Conservation (phyloP, 2,329 filamentous ascomycete species). For the Aspergillus flavus region DNA sequence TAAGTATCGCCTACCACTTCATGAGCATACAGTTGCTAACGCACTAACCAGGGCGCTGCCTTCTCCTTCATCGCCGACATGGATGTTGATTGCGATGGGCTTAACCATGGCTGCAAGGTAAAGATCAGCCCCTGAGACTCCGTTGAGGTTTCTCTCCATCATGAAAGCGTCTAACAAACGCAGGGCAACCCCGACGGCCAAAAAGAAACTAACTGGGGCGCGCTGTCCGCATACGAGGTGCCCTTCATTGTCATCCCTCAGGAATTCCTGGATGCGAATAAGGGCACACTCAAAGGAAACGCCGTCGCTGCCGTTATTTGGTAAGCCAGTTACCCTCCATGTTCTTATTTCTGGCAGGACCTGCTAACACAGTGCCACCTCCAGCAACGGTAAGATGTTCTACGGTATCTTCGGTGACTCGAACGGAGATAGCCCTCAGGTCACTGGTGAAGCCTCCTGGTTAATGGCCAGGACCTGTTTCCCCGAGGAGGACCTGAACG, state of each 20-base stretch:
- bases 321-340: conserved; percentile 10
- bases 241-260: conserved; percentile 37
- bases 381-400: conserved; percentile 36
- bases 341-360: not conserved
- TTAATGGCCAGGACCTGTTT: conserved; percentile 38
- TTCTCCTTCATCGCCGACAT: conserved; percentile 35
- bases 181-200: conserved; percentile 35
- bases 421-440: conserved; percentile 31
- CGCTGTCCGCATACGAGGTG: conserved; percentile 36
- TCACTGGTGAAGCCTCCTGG: conserved; percentile 39
- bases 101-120: conserved; percentile 32
- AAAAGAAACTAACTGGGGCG: conserved; percentile 32
- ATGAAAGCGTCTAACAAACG: not conserved
- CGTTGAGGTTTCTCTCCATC: not conserved
- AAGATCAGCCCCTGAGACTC: not conserved
- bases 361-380: not conserved
- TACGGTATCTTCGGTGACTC: conserved; percentile 38
- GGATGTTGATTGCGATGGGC: conserved; percentile 38
- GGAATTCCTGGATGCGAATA: conserved; percentile 25
- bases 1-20: not conserved
- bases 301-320: conserved; percentile 35
- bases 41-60: conserved; percentile 26
- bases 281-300: conserved; percentile 25
- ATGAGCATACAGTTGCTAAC: not conserved
- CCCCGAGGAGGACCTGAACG: conserved; percentile 30